Evolutionary conservation across 2,329 filamentous ascomycete genomes (phyloP).

Genomic region (Botrytis deweyae): DNA sequence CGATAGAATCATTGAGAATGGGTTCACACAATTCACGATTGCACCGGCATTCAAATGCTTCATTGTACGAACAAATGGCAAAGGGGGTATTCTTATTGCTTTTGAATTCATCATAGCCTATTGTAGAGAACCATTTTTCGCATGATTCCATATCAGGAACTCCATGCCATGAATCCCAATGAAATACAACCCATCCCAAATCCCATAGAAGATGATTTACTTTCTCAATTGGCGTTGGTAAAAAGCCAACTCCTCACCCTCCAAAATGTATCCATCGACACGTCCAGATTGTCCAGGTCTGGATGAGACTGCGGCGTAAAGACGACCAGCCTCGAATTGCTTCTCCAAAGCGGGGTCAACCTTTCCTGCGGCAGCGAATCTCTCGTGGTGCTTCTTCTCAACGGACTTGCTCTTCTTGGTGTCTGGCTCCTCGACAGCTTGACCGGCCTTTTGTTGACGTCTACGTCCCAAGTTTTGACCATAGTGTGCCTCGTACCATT

Average conservation of each 20-base stretch:
- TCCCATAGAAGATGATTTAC: constrained; percentile 55
- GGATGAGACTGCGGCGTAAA: constrained; percentile 90
- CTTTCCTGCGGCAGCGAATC: constrained; percentile 83
- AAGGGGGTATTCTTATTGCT: constrained; percentile 32
- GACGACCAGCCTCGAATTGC: constrained; percentile 98
- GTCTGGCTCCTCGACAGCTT: constrained; percentile 50
- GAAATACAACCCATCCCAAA: constrained; percentile 37
- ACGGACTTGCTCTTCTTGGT: constrained; percentile 92
- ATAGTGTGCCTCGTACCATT: constrained; percentile 99
- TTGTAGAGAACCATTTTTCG: constrained; percentile 29
- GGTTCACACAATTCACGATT: background rate
- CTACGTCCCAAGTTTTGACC: constrained; percentile 83
- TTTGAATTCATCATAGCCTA: constrained; percentile 35
- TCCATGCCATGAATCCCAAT: constrained; percentile 38
- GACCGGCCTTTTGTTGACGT: constrained; percentile 74
- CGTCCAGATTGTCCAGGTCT: constrained; percentile 96
- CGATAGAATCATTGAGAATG: background rate
- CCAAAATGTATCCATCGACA: constrained; percentile 94
- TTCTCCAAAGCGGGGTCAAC: constrained; percentile 89
- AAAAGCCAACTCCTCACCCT: constrained; percentile 99
- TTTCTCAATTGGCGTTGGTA: constrained; percentile 99
- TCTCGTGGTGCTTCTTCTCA: constrained; percentile 92
- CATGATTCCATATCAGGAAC: constrained; percentile 34
- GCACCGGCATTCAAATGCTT: background rate
- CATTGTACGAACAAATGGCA: constrained; percentile 10